Base-by-base conservation (phyloP, 371 early-diverging fungal genomes). In the Paramicrosporidium saccamoebae region DNA sequence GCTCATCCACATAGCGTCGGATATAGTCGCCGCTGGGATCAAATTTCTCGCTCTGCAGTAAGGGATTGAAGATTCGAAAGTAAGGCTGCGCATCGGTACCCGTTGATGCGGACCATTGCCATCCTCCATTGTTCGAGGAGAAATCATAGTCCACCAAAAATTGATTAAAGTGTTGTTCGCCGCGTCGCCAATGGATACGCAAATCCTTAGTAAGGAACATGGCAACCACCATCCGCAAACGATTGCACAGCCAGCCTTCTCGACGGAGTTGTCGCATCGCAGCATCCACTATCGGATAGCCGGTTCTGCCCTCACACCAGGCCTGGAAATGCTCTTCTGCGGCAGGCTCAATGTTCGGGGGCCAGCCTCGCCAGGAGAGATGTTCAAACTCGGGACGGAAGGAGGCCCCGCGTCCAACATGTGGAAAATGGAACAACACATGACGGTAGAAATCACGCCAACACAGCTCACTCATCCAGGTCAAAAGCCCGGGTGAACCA, bases 241-340 rank as follows among this genome's bases (percentile, higher is more conserved):
- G 44, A 29, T 66, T 62, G 33, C 58, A 57, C 58, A 66, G 55
- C 47, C 52, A 57, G 8, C 62, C 60, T 1, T 36, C 42, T 1
- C 18, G 26, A 9, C 35, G 32, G 10, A 65, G 32, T 29, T 61
- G 53, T 10, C 48, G 35, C 51, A 57, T 53, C 13, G 34, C 60
- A n/a, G 67, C 62, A 37, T 63, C 63, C 4, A 62, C 63, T 19
- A 66, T 50, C 3, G 63, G 63, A 36, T 44, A 66, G 3, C 67
- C 63, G 0, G 61, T 64, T 28, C 39, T 40, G 2, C 63, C 64
- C 16, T 50, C 33, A 16, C 49, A 44, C 67, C 64, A 66, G 10
- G 27, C 26, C 11, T 37, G 16, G 28, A 60, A 52, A 2, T 24
- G 21, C 12, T 17, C 29, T 10, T 27, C 11, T n/a, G n/a, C n/a